Percentiles rank a stretch among this genome's conserved stretches.
These are phyloP conservation scores for Leucocoprinus sp. DNA, from an alignment of 768 basidiomycete genomes.

Conservation along the genomic window DNA sequence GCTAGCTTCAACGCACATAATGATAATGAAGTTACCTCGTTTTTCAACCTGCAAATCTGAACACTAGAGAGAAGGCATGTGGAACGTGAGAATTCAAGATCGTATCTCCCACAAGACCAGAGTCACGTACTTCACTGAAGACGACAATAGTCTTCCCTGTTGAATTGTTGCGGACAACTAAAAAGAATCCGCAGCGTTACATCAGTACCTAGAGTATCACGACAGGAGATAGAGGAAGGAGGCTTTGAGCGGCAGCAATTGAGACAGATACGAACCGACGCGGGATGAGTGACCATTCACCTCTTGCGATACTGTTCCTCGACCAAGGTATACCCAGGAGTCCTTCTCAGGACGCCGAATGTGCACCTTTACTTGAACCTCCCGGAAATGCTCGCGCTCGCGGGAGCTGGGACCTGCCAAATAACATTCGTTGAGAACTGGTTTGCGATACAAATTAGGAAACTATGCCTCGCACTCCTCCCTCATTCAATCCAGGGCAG, in stretches of 20 bases:
- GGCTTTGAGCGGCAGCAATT: neutral
- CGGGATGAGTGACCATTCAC: conserved; percentile 67
- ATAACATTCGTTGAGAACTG: conserved; percentile 8
- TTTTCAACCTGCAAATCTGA: conserved; percentile 79
- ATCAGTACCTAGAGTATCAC: neutral
- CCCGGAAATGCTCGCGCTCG: conserved; percentile 60
- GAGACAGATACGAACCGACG: conserved; percentile 49
- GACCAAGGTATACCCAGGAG: conserved; percentile 75
- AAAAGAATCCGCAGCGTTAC: conserved; percentile 3
- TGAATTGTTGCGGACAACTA: conserved; percentile 58
- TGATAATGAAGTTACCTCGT: conserved; percentile 80
- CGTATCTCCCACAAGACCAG: conserved; percentile 1
- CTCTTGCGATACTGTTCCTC: conserved; percentile 72
- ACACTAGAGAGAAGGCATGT: conserved; percentile 25
- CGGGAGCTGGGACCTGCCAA: conserved; percentile 24
- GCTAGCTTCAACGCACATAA: conserved; percentile 66
- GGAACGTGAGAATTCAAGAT: neutral
- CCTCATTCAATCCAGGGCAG: neutral
- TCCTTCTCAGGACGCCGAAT: conserved; percentile 73
- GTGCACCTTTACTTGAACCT: conserved; percentile 80
- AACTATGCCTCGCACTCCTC: neutral
- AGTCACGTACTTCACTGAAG: conserved; percentile 56
- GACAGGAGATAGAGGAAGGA: neutral
- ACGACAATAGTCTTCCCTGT: conserved; percentile 61
- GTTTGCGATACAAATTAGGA: neutral